Evolutionary conservation across 2,329 filamentous ascomycete genomes (phyloP).

Genomic region (Ilyonectria destructans): DNA sequence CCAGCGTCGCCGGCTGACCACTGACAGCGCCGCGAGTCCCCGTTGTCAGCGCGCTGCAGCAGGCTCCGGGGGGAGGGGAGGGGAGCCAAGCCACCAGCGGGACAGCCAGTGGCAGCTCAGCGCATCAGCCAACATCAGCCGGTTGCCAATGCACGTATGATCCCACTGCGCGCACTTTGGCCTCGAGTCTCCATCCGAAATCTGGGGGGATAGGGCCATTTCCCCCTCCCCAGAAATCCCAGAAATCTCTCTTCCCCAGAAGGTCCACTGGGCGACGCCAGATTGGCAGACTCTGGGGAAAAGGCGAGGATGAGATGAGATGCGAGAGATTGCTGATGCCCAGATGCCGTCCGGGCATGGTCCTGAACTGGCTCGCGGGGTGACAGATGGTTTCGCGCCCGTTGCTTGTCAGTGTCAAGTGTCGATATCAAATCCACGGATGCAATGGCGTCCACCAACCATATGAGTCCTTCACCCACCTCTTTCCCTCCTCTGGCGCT

Average conservation of each 20-base stretch:
- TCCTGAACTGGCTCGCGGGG: not conserved
- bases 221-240: slow-evolving; percentile 14
- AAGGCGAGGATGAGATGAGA: slow-evolving; percentile 24
- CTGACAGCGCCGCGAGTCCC: slow-evolving; percentile 14
- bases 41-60: slow-evolving; percentile 4
- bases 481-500: not conserved
- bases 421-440: not conserved
- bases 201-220: slow-evolving; percentile 27
- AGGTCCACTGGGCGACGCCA: slow-evolving; percentile 29
- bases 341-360: slow-evolving; percentile 1
- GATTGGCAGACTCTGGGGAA: slow-evolving; percentile 32
- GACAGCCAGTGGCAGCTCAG: not conserved
- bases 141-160: slow-evolving; percentile 24
- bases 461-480: not conserved
- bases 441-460: not conserved
- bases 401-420: not conserved
- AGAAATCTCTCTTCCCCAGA: slow-evolving; percentile 29
- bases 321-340: slow-evolving; percentile 7
- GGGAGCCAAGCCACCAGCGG: slow-evolving; percentile 1
- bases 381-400: not conserved
- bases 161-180: slow-evolving; percentile 23
- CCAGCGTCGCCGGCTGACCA: not conserved
- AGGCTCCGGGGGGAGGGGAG: slow-evolving; percentile 4
- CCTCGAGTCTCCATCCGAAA: slow-evolving; percentile 26
- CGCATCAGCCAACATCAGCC: slow-evolving; percentile 25